phyloP scores from a whole-genome alignment of 345 rosid species.

The Aethionema arabicum region DNA sequence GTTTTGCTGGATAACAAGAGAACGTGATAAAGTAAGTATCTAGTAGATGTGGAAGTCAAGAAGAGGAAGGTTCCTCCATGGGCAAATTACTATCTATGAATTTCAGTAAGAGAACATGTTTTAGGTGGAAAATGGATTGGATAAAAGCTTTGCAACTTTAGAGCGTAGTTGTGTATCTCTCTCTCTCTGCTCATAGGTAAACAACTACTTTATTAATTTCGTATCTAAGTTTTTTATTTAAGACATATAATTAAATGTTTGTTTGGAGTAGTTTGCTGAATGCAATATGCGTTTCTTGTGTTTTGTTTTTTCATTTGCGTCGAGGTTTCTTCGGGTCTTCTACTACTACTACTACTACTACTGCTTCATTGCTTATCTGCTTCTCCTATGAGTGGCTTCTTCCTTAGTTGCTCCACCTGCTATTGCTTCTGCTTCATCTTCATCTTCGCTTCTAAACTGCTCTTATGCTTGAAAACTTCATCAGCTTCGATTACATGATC shows the following conservation, averaged over 20 bases:
- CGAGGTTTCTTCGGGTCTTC: slow-evolving; percentile 93
- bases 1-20: slow-evolving; percentile 11
- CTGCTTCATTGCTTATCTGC: slow-evolving; percentile 34
- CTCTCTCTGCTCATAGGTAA: slow-evolving; percentile 28
- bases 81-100: slow-evolving; percentile 64
- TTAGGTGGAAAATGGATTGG: slow-evolving; percentile 61
- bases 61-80: slow-evolving; percentile 35
- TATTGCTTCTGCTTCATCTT: slow-evolving; percentile 39
- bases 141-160: slow-evolving; percentile 56
- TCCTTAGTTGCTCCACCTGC: slow-evolving; percentile 44
- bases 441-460: slow-evolving; percentile 50
- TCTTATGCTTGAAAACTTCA: slow-evolving; percentile 49
- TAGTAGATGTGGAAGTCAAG: slow-evolving; percentile 35
- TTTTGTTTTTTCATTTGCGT: slow-evolving; percentile 51
- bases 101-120: slow-evolving; percentile 47
- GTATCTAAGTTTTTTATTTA: slow-evolving; percentile 33
- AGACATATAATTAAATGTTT: slow-evolving; percentile 30
- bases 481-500: slow-evolving; percentile 51
- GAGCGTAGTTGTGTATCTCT: slow-evolving; percentile 34
- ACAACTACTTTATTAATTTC: slow-evolving; percentile 30
- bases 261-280: slow-evolving; percentile 50
- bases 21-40: slow-evolving; percentile 15
- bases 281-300: slow-evolving; percentile 54
- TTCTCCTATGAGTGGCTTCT: slow-evolving; percentile 21
- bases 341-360: slow-evolving; percentile 46